Base-by-base conservation (phyloP, 805 yeast species). In the Saccharomycopsis guyanensis region DNA sequence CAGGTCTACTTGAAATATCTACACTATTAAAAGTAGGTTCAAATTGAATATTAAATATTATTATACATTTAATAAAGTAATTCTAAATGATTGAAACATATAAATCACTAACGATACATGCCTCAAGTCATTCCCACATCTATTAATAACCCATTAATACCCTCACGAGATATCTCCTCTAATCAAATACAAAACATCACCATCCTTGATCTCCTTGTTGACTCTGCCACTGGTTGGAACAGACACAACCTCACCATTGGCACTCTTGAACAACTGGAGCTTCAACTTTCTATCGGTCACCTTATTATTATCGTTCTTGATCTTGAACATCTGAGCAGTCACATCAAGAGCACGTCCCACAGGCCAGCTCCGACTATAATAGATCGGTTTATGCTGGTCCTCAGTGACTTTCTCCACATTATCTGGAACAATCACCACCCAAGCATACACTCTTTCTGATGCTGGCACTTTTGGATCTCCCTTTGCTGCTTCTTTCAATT, bases 341-440 rank as follows among this genome's bases (percentile, higher is more conserved):
- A 69, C 66, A 57, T 79, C 86, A 29, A 80, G 57, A 15, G 76
- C 70, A 45, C 78, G 61, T 1, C 86, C 86, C 27, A 77, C 70
- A 0, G 79, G 75, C 82, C 83, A 78, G 24, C 68, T 61, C 47
- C 69, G 73, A 15, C 76, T 75, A 12, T 78, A 70, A 57, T 57
- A 80, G 16, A 76, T 56, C 1, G 72, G 56, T 57, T 33, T 62
- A 49, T 43, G 57, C 3, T 54, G 51, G 25, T 48, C 50, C 15
- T 63, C 50, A 6, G 49, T 52, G 20, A 55, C 53, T 18, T 49
- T 50, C 19, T 31, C 13, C 22, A n/a, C 27, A 19, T 33, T 39
- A 15, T 50, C 49, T 25, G 51, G 51, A 23, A 50, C 38, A 12
- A 47, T 35, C 10, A 41, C 29, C 20, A 42, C 66, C 72, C 75